A percentile compares a stretch with the other conserved stretches of the same genome.
These are phyloP conservation scores for Torulaspora globosa DNA, from an alignment of 1,139 yeast genomes.

Conservation along the genomic window DNA sequence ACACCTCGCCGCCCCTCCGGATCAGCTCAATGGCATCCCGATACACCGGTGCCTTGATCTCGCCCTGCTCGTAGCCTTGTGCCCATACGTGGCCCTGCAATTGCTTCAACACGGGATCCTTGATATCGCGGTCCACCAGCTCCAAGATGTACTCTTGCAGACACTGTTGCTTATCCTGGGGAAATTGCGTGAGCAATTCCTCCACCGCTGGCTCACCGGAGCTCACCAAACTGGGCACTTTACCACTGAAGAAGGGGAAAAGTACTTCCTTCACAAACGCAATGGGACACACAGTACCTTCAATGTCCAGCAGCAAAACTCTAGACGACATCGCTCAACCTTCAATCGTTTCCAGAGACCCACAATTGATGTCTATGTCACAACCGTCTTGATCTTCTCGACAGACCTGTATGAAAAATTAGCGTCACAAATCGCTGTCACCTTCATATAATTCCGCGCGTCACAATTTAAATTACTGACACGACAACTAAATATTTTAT, in stretches of 20 bases:
- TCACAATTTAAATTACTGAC: neutral
- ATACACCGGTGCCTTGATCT: constrained; percentile 72
- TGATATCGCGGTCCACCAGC: constrained; percentile 64
- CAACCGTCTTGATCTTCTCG: neutral
- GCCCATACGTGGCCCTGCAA: constrained; percentile 86
- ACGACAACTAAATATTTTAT: neutral
- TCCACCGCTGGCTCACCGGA: constrained; percentile 10
- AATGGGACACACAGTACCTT: constrained; percentile 90
- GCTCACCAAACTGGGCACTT: constrained; percentile 26
- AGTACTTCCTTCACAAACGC: constrained; percentile 75
- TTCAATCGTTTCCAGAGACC: neutral
- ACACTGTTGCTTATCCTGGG: constrained; percentile 13
- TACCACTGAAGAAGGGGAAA: constrained; percentile 46
- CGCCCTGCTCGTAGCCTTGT: constrained; percentile 69
- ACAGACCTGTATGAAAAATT: neutral
- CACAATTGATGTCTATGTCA: neutral
- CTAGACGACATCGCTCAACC: constrained; percentile 5
- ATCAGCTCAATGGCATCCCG: constrained; percentile 65
- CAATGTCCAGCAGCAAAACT: constrained; percentile 56
- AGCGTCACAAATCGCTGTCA: neutral
- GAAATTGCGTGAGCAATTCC: constrained; percentile 22
- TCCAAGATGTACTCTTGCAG: constrained; percentile 44
- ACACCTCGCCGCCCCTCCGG: constrained; percentile 42
- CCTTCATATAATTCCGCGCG: too few species aligned
- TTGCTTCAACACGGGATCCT: constrained; percentile 71